These are phyloP conservation scores for Apiosordaria backusii DNA, from an alignment of 495 filamentous ascomycete genomes.

Conservation along the genomic window DNA sequence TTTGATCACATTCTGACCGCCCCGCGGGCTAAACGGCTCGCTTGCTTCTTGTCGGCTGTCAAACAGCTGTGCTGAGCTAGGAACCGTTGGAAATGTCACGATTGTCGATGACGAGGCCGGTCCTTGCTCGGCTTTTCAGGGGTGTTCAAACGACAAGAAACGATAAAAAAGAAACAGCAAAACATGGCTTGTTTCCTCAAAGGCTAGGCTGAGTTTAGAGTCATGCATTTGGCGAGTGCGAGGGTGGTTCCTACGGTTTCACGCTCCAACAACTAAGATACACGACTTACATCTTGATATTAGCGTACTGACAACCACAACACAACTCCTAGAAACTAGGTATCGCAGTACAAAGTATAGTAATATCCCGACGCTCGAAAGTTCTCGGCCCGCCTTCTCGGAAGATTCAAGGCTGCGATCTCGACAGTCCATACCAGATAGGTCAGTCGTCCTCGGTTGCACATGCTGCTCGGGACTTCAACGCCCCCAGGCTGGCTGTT, in stretches of 20 bases:
- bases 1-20: conserved; percentile 1
- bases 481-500: conserved; percentile 6
- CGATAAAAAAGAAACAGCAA: neutral
- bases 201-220: neutral
- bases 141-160: too few relatives aligned
- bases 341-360: neutral
- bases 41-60: neutral
- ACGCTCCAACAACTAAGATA: neutral
- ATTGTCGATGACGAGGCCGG: neutral
- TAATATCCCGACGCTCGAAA: neutral
- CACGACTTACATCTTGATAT: neutral
- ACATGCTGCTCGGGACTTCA: conserved; percentile 19
- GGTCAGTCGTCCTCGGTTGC: conserved; percentile 3
- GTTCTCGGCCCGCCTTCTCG: conserved; percentile 1
- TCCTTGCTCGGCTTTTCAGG: neutral
- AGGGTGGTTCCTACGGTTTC: neutral
- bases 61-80: neutral
- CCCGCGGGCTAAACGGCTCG: neutral
- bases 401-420: neutral
- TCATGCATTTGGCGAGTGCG: neutral
- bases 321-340: neutral
- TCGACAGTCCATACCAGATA: neutral
- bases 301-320: neutral
- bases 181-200: neutral
- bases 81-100: neutral